Evolutionary conservation across 73 alveolate species (phyloP).

Genomic region (Stentor coeruleus): DNA sequence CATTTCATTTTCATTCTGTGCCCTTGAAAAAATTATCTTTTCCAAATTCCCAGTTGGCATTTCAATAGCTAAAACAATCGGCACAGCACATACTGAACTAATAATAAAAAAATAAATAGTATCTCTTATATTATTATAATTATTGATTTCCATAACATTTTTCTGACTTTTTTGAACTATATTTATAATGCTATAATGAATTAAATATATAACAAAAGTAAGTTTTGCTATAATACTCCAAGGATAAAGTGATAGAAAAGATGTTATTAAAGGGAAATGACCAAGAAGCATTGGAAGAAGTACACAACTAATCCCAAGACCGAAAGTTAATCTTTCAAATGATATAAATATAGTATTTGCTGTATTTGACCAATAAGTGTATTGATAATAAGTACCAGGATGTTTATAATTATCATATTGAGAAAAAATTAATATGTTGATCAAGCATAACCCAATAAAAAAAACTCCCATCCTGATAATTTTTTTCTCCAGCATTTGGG

Average conservation of each 20-base stretch:
- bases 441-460: not conserved
- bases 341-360: constrained; percentile 22
- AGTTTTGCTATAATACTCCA: constrained; percentile 40
- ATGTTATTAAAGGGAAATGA: not conserved
- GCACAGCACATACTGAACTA: not conserved
- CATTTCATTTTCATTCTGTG: too few relatives aligned
- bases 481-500: not conserved
- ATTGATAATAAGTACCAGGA: not conserved
- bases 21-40: not conserved
- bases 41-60: not conserved
- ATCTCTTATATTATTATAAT: constrained; percentile 1
- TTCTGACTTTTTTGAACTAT: not conserved
- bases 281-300: constrained; percentile 30
- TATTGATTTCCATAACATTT: not conserved
- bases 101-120: not conserved
- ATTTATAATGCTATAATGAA: constrained; percentile 25
- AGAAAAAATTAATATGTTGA: constrained; percentile 16
- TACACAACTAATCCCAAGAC: constrained; percentile 34
- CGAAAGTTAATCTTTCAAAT: constrained; percentile 31
- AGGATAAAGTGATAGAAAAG: constrained; percentile 18
- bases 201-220: constrained; percentile 35
- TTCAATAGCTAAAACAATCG: not conserved
- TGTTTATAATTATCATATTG: constrained; percentile 29
- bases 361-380: constrained; percentile 17
- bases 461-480: not conserved